These are phyloP conservation scores for Candida berthetii DNA, from an alignment of 805 yeast species.

Conservation along the genomic window DNA sequence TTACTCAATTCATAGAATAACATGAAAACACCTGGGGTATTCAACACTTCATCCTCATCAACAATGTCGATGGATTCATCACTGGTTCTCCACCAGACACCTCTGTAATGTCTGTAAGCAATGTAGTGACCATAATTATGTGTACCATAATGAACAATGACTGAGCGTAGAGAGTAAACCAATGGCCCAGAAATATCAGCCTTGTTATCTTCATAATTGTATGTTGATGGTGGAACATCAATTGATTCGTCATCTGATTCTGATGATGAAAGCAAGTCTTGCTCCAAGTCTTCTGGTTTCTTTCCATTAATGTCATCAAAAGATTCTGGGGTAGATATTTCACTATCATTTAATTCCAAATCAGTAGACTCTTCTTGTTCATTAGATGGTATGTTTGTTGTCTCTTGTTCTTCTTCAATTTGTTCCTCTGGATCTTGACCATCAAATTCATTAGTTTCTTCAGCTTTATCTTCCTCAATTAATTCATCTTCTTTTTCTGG, in stretches of 20 bases:
- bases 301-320: background rate
- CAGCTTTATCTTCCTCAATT: slow-evolving; percentile 6
- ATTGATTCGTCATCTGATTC: slow-evolving; percentile 8
- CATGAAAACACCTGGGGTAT: slow-evolving; percentile 88
- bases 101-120: slow-evolving; percentile 74
- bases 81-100: slow-evolving; percentile 92
- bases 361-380: slow-evolving; percentile 1
- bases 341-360: background rate
- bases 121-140: slow-evolving; percentile 98
- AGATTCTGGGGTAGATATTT: background rate
- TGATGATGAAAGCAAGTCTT: slow-evolving; percentile 4
- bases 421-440: slow-evolving; percentile 1
- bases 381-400: background rate
- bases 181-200: slow-evolving; percentile 34
- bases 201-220: background rate
- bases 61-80: slow-evolving; percentile 85
- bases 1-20: slow-evolving; percentile 70
- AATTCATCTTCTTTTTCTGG: slow-evolving; percentile 4
- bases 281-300: slow-evolving; percentile 1
- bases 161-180: slow-evolving; percentile 72
- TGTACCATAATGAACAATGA: slow-evolving; percentile 89
- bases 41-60: slow-evolving; percentile 72
- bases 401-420: slow-evolving; percentile 7
- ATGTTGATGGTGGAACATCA: slow-evolving; percentile 1
- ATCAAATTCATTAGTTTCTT: too few species aligned